phyloP scores from a whole-genome alignment of 129 eudicot species.

The Lactuca saligna region DNA sequence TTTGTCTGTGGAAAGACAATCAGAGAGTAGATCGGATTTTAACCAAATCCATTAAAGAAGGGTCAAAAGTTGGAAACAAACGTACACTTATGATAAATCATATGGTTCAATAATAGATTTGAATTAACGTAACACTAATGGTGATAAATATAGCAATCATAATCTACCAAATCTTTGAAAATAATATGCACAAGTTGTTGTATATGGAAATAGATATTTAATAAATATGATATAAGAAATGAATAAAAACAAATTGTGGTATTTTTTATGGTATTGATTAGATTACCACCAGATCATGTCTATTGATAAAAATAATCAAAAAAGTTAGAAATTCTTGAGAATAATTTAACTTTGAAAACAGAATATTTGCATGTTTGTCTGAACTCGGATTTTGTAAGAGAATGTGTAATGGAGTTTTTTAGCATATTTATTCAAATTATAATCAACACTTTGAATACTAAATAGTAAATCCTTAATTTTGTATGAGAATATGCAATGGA shows the following conservation, averaged over 20 bases:
- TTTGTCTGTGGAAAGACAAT: not conserved
- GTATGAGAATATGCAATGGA: not conserved
- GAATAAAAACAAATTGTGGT: too few species aligned
- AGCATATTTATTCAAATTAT: not conserved
- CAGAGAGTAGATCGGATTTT: not conserved
- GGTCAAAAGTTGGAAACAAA: too few species aligned
- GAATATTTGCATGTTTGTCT: slow-evolving; percentile 16
- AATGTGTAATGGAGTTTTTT: slow-evolving; percentile 1
- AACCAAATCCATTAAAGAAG: too few species aligned
- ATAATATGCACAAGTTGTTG: not conserved
- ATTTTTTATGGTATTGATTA: not conserved
- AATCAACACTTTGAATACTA: not conserved
- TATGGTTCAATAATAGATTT: too few species aligned
- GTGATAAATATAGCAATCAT: not conserved
- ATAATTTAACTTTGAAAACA: not conserved
- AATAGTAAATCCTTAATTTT: not conserved
- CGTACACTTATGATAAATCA: too few species aligned
- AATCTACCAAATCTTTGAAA: not conserved
- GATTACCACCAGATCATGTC: not conserved
- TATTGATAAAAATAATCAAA: not conserved
- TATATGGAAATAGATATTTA: not conserved
- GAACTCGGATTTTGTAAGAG: not conserved
- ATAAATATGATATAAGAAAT: too few species aligned
- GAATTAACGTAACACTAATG: too few species aligned
- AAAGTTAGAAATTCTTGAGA: not conserved